Evolutionary conservation across 164 flowering plant species (phyloP).

Genomic region (Vitis riparia): DNA sequence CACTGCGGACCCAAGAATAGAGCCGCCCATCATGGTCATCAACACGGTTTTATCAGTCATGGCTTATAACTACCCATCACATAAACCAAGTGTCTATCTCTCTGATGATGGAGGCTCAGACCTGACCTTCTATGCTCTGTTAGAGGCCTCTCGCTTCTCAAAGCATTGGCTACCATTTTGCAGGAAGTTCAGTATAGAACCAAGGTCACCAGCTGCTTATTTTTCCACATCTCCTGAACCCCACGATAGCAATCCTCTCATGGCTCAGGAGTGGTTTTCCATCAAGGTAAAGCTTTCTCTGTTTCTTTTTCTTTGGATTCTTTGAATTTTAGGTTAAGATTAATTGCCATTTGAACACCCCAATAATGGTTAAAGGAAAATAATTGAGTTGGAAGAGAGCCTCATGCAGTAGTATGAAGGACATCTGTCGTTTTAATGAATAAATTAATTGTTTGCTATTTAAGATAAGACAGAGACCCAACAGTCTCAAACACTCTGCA

Average conservation of each 20-base stretch:
- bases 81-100: constrained; percentile 40
- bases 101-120: constrained; percentile 51
- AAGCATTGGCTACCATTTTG: constrained; percentile 55
- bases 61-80: constrained; percentile 43
- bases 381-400: too few species aligned
- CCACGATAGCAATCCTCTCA: neutral
- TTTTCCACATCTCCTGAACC: constrained; percentile 13
- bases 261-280: constrained; percentile 4
- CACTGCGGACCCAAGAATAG: constrained; percentile 45
- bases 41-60: constrained; percentile 44
- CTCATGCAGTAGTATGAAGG: too few species aligned
- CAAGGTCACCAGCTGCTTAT: constrained; percentile 40
- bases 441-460: too few species aligned
- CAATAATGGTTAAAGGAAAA: too few species aligned
- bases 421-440: too few species aligned
- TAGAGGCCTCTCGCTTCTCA: constrained; percentile 44
- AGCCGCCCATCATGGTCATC: constrained; percentile 42
- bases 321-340: too few species aligned
- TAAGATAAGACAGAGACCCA: too few species aligned
- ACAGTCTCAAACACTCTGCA: too few species aligned
- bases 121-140: constrained; percentile 41
- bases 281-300: constrained; percentile 9
- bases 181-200: constrained; percentile 33
- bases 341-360: too few species aligned
- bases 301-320: too few species aligned